Evolutionary conservation across 2,329 filamentous ascomycete genomes (phyloP).

Genomic region (Penicillium freii): DNA sequence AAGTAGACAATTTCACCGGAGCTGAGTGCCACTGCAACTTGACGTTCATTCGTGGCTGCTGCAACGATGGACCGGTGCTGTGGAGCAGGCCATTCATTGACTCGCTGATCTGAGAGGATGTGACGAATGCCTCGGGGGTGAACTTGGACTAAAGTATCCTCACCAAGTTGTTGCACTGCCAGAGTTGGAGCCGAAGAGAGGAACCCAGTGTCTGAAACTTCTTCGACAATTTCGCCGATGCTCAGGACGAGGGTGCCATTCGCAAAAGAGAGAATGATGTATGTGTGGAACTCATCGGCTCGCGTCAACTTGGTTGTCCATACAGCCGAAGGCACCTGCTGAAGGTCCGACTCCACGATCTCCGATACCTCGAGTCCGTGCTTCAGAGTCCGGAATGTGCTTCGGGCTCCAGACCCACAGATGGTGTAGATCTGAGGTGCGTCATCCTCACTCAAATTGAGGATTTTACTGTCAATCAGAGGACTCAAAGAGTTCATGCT

Average conservation of each 20-base stretch:
- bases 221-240: constrained; percentile 94
- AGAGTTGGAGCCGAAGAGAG: constrained; percentile 83
- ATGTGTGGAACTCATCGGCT: constrained; percentile 82
- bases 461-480: constrained; percentile 84
- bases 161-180: constrained; percentile 89
- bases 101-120: constrained; percentile 70
- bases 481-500: constrained; percentile 88
- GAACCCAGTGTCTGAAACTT: constrained; percentile 92
- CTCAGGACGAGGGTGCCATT: constrained; percentile 89
- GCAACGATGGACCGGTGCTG: constrained; percentile 94
- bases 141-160: constrained; percentile 88
- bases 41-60: constrained; percentile 86
- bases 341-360: constrained; percentile 90
- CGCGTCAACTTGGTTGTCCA: constrained; percentile 91
- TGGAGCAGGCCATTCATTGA: constrained; percentile 92
- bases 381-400: constrained; percentile 85
- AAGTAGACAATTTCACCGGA: constrained; percentile 98
- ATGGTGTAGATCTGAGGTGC: constrained; percentile 95
- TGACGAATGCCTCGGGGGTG: constrained; percentile 96
- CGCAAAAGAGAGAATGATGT: constrained; percentile 90
- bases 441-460: constrained; percentile 86
- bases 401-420: constrained; percentile 82
- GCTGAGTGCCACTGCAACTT: constrained; percentile 90
- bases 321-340: constrained; percentile 82
- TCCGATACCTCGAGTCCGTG: constrained; percentile 92